Conservation (phyloP, 352 stramenopile genomes). For the Globisporangium megalacanthum region DNA sequence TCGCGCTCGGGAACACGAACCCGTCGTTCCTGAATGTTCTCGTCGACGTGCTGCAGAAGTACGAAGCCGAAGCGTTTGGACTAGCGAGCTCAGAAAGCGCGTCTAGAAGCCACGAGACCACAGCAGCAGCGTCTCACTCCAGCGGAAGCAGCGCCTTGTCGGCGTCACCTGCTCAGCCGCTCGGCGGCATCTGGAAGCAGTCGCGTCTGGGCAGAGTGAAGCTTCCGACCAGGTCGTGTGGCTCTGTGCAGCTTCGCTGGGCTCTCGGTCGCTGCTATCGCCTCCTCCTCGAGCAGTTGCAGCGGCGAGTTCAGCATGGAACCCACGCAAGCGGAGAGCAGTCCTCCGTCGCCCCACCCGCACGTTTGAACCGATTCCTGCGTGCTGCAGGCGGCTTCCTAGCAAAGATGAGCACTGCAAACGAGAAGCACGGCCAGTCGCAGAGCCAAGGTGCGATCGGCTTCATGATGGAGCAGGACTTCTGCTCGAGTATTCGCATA, state of each 20-base stretch:
- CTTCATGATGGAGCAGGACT: slow-evolving; percentile 70
- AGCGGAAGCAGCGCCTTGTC: not conserved
- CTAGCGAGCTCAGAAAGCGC: not conserved
- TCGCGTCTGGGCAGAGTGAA: slow-evolving; percentile 12
- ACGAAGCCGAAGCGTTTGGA: slow-evolving; percentile 48
- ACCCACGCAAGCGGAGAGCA: not conserved
- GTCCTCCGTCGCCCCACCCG: not conserved
- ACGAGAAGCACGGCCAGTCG: slow-evolving; percentile 13
- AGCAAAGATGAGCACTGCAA: slow-evolving; percentile 17
- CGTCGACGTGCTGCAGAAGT: slow-evolving; percentile 43
- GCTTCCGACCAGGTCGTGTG: slow-evolving; percentile 2
- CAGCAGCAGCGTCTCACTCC: not conserved
- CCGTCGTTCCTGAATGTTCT: slow-evolving; percentile 29
- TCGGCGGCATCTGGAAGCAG: slow-evolving; percentile 9
- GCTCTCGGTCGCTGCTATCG: slow-evolving; percentile 50
- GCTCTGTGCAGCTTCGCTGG: slow-evolving; percentile 43
- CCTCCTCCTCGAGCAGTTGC: slow-evolving; percentile 30
- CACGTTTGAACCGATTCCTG: slow-evolving; percentile 13
- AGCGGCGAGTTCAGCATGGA: not conserved
- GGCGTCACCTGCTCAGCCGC: not conserved
- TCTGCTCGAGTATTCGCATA: slow-evolving; percentile 29
- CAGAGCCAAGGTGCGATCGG: not conserved
- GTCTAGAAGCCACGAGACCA: too few species aligned
- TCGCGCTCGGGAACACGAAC: slow-evolving; percentile 45
- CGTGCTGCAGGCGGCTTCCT: slow-evolving; percentile 17